Evolutionary conservation across 345 rosid species (phyloP).

Genomic region (Pistacia atlantica): DNA sequence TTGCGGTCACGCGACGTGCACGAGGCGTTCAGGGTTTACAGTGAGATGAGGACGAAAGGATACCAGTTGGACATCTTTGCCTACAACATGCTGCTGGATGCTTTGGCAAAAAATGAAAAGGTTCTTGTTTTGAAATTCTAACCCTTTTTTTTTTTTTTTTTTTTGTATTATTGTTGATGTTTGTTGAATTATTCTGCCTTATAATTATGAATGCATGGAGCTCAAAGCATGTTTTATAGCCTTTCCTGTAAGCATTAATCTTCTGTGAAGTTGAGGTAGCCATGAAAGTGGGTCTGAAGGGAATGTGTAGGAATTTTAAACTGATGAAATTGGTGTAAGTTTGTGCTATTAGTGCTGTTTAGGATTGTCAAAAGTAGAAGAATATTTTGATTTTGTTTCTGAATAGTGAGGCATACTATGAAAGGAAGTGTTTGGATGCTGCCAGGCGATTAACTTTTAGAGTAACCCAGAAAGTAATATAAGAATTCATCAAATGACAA

Average conservation of each 20-base stretch:
- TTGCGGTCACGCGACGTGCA: conserved; percentile 63
- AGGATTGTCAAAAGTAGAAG: neutral
- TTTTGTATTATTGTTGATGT: neutral
- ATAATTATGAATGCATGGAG: neutral
- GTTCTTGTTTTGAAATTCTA: conserved; percentile 9
- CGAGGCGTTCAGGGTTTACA: conserved; percentile 57
- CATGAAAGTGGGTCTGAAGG: neutral
- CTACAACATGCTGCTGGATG: conserved; percentile 89
- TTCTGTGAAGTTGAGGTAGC: neutral
- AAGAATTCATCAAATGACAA: neutral
- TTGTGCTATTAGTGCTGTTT: neutral
- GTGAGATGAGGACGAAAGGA: conserved; percentile 71
- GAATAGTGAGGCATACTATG: neutral
- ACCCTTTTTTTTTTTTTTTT: neutral
- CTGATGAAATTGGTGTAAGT: neutral
- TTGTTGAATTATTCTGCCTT: neutral
- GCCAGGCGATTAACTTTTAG: neutral
- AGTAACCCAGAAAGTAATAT: neutral
- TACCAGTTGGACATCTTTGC: conserved; percentile 72
- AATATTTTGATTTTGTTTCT: neutral
- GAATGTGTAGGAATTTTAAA: neutral
- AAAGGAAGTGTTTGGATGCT: neutral
- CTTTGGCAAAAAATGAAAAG: conserved; percentile 59
- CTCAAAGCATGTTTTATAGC: neutral
- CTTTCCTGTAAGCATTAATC: neutral